Conservation (phyloP, 768 basidiomycete species). For the Cyclocybe cylindracea region DNA sequence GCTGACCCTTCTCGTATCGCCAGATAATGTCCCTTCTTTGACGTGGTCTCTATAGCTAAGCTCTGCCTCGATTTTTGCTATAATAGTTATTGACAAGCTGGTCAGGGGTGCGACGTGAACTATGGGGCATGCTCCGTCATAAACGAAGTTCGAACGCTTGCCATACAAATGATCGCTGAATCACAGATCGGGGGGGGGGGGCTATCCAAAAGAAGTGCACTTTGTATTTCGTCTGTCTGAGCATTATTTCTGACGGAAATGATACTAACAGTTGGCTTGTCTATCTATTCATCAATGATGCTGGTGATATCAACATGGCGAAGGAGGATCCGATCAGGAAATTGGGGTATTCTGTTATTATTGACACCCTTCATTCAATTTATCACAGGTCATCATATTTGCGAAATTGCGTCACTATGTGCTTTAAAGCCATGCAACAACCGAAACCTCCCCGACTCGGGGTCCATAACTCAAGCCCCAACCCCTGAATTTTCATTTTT, state of each 20-base stretch:
- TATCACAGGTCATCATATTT: no score
- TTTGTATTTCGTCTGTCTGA: background rate
- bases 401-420: no score
- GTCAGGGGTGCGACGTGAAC: slow-evolving; percentile 2
- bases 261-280: background rate
- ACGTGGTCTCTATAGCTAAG: background rate
- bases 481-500: no score
- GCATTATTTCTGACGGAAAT: background rate
- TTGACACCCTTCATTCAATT: background rate
- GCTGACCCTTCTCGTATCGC: background rate
- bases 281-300: background rate
- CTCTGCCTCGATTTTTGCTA: background rate
- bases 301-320: background rate
- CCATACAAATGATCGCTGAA: background rate
- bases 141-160: background rate
- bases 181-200: slow-evolving; percentile 1
- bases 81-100: background rate
- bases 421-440: no score
- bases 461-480: no score
- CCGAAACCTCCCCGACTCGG: no score
- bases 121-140: slow-evolving; percentile 4
- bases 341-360: background rate
- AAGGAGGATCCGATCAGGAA: background rate
- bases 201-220: background rate
- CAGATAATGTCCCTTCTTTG: background rate